Evolutionary conservation across 2,329 filamentous ascomycete genomes (phyloP), one percentile per base, ranked within the genome.

Genomic region (Venturia nashicola): DNA sequence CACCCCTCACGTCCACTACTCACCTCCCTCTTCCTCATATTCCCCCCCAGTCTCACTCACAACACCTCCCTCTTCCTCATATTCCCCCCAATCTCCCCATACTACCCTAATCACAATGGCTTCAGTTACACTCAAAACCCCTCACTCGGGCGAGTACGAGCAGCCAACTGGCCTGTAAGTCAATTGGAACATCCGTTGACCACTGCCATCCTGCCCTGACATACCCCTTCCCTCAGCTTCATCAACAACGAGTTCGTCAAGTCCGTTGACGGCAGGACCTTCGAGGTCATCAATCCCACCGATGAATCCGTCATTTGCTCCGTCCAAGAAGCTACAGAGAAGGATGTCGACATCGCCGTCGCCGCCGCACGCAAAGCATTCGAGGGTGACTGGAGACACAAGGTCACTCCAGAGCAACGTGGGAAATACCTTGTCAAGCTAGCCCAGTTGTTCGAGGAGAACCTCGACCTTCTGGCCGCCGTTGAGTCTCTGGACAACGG

Each of bases 171-270:
- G 79, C 70, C 76, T 82, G 79, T 81, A 75, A 76, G 79, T 79
- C 9, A 20, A 20, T 11, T 3, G 8, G 4, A 51, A 59, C 32
- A 18, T 32, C 2, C 34, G 9, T 23, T 59, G n/a, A 9, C 32
- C 27, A 27, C 42, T n/a, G 32, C n/a, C 12, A 61, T 7, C 59
- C 3, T 46, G 8, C 44, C 12, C 51, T 57, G 8, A 57, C 51
- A 57, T 20, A 2, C 23, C 32, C 18, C 5, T 9, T 20, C 51
- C 7, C 23, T 11, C 71, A 90, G 88, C 66, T 94, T 90, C 83
- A 94, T 96, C 83, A 92, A 94, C 84, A 92, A 93, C 77, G 88
- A 97, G 78, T 97, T 87, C 79, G 85, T 95, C 68, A 86, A 88
- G 76, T 82, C 86, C 74, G 86, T 88, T 67, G 90, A 96, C 71